Percentiles rank a stretch among this genome's conserved stretches.
Conservation (phyloP, 345 rosid species). For the Hypericum perforatum region DNA sequence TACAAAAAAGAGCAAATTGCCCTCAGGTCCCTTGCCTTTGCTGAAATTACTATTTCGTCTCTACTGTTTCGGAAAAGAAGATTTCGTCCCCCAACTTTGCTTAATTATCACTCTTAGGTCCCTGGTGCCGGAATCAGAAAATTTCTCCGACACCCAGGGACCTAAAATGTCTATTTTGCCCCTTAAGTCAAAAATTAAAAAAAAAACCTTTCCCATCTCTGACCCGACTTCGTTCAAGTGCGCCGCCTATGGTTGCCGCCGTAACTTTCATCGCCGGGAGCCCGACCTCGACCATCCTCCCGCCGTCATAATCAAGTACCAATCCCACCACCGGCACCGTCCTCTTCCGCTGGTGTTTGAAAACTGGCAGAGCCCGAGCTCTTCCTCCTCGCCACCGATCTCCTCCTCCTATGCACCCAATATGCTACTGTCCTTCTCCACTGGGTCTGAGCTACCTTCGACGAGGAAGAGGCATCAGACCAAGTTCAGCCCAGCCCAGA, state of each 20-base stretch:
- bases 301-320: conserved; percentile 24
- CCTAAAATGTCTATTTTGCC: too few relatives aligned
- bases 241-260: conserved; percentile 83
- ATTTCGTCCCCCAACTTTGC: too few relatives aligned
- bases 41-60: too few relatives aligned
- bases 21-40: too few relatives aligned
- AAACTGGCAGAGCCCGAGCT: conserved; percentile 39
- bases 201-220: too few relatives aligned
- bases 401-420: conserved; percentile 68
- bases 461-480: conserved; percentile 50
- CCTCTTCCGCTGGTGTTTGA: conserved; percentile 42
- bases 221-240: conserved; percentile 66
- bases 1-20: too few relatives aligned
- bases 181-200: too few relatives aligned
- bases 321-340: conserved; percentile 21
- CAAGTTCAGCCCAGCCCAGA: conserved; percentile 58
- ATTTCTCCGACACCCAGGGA: too few relatives aligned
- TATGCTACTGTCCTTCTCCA: conserved; percentile 63
- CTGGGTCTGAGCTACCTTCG: conserved; percentile 17
- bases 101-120: too few relatives aligned
- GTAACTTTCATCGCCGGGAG: conserved; percentile 73
- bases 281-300: conserved; percentile 22
- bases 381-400: conserved; percentile 78
- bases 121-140: too few relatives aligned
- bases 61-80: too few relatives aligned